phyloP scores from a whole-genome alignment of 331 rosid species.

The Dryas integrifolia region DNA sequence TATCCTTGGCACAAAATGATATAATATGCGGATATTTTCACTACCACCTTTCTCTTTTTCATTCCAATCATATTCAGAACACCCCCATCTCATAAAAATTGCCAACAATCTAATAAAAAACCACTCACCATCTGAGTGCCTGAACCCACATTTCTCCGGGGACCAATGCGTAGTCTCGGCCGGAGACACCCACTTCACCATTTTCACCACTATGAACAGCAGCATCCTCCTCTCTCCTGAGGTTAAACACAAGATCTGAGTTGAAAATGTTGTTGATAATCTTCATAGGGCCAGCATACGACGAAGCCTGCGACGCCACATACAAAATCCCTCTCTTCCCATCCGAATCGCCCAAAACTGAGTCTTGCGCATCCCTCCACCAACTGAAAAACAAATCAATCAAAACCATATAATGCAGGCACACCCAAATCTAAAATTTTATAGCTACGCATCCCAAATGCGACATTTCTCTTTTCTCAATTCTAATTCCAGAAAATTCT shows the following conservation, averaged over 20 bases:
- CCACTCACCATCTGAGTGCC: slow-evolving; percentile 90
- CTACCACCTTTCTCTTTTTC: slow-evolving; percentile 1
- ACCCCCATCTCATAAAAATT: not conserved
- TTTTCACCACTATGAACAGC: slow-evolving; percentile 42
- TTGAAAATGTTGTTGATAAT: slow-evolving; percentile 80
- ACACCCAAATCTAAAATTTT: slow-evolving; percentile 42
- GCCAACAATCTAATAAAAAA: slow-evolving; percentile 3
- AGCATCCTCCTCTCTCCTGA: slow-evolving; percentile 70
- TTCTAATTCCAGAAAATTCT: not conserved
- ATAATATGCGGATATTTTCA: slow-evolving; percentile 11
- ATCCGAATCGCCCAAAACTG: slow-evolving; percentile 57
- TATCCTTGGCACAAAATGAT: slow-evolving; percentile 9
- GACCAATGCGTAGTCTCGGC: slow-evolving; percentile 91
- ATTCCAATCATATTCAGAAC: slow-evolving; percentile 11
- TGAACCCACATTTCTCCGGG: slow-evolving; percentile 92
- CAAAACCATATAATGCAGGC: slow-evolving; percentile 26
- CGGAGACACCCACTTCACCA: slow-evolving; percentile 74
- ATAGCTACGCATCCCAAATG: not conserved
- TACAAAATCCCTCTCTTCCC: slow-evolving; percentile 60
- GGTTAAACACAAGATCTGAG: slow-evolving; percentile 74
- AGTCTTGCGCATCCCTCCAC: slow-evolving; percentile 93
- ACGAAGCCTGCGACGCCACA: slow-evolving; percentile 57
- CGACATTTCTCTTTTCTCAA: not conserved
- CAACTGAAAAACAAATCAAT: slow-evolving; percentile 53
- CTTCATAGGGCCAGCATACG: slow-evolving; percentile 81